Base-by-base conservation (phyloP, 139 green algal species). In the Chlamydomonas applanata region DNA sequence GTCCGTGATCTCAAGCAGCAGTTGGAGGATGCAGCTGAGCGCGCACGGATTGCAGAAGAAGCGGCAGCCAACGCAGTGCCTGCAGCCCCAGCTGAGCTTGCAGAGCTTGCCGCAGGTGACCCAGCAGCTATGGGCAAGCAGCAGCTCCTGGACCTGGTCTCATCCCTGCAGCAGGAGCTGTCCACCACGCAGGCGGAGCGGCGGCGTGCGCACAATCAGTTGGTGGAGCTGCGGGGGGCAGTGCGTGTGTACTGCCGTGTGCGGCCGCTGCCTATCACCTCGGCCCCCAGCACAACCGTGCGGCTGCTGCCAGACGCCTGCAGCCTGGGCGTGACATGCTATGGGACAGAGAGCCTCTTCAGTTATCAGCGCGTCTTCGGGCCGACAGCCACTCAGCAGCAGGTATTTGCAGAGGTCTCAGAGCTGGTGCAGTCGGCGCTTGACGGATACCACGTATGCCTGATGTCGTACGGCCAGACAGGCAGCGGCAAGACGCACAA, bases 391-490 rank as follows among this genome's bases (percentile, higher is more conserved):
- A 56, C 27, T n/a, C 88, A 96, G 81, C 82, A 82, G 25, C 63
- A 80, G 66, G 72, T 81, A 20, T 98, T 97, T 79, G 81, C 83
- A n/a, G 86, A 93, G 69, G 93, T 98, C 25, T 85, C 82, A 24
- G 86, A 96, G 79, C 85, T 98, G 44, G 91, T 98, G 67, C 94
- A 97, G 80, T 86, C 60, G 30, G 94, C 94, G 1, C 83, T 98
- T 17, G 94, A 98, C 74, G 94, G 94, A 69, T 98, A 94, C 84
- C 88, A 96, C 77, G 93, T 97, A 19, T 98, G 94, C 88, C 82
- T 98, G 34, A 98, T 98, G 79, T 89, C 77, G 44, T 98, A 98
- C 77, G 94, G 94, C 29, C 94, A 98, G 85, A 98, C 94, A 22
- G 94, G 94, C n/a, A 86, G 85, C 1, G 94, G 94, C 44, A 98